These are phyloP conservation scores for Thuidium tamariscinum DNA, from an alignment of 225 moss, liverwort and hornwort genomes.

Conservation along the genomic window DNA sequence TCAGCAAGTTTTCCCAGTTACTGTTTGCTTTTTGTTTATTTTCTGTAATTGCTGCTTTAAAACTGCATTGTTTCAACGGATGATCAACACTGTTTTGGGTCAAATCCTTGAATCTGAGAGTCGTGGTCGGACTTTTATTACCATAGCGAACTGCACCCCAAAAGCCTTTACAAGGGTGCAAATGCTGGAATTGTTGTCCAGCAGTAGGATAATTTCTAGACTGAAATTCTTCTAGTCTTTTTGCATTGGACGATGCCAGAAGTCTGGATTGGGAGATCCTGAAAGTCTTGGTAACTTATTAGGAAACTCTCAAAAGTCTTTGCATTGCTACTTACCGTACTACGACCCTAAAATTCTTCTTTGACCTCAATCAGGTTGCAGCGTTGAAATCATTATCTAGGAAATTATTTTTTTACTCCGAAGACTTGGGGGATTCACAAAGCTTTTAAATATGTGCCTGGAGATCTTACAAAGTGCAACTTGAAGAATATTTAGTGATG, in stretches of 20 bases:
- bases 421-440: neutral
- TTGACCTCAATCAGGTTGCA: neutral
- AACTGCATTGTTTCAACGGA: neutral
- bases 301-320: neutral
- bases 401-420: neutral
- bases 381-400: neutral
- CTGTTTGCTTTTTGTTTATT: neutral
- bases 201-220: neutral
- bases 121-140: neutral
- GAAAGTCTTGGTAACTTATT: neutral
- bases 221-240: no score
- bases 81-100: neutral
- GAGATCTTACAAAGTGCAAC: neutral
- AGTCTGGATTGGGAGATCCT: no score
- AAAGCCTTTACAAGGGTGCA: neutral
- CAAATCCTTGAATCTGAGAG: neutral
- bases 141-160: neutral
- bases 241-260: no score
- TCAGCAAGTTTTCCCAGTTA: neutral
- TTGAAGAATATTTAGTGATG: neutral
- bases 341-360: neutral
- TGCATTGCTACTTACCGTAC: neutral
- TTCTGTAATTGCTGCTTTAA: neutral
- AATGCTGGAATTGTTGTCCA: neutral
- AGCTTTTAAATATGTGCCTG: no score